Evolutionary conservation across 306 rosid genomes (phyloP), one percentile per base, ranked within the genome.

Genomic region (Astragalus glycyphyllos): DNA sequence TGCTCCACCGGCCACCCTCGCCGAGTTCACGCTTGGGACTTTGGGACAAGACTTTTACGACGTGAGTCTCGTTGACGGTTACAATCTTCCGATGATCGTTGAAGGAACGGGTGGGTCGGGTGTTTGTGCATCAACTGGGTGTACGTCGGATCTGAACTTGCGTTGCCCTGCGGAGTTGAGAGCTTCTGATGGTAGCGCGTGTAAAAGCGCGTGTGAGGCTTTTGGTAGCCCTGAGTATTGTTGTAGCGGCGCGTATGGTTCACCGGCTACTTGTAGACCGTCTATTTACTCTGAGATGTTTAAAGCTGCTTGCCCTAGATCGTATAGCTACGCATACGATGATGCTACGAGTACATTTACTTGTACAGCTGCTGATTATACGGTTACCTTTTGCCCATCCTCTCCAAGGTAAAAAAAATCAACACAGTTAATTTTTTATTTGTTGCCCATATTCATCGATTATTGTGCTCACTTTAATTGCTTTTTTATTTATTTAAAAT

Each of bases 161-260:
- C 88, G 79, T 47, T 94, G 98, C 40, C 98, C 98, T 8, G 10
- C 88, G 20, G 98, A 94, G 87, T 51, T 94, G 31, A 90, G 72
- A 37, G 87, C 80, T 0, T 86, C 79, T 0, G 86, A 81, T 4
- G 95, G 97, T 0, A 80, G 80, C 84, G 98, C 97, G 84, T 94
- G 98, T 29, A 94, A 79, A 81, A 94, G 98, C 84, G 98, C 97
- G 80, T 94, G 98, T 15, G 96, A 86, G 78, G 98, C 98, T 37
- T 94, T 94, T 73, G 97, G 89, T 4, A 94, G 80, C 16, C 89
- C 96, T 0, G 96, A 94, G 80, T 94, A 94, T 50, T 94, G 98
- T 23, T 94, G 96, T 76, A 84, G 76, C 11, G 97, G 97, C 67
- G 88, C 83, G 82, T 88, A 81, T 64, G 79, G 73, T 1, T 71